Evolutionary conservation across 1,284 basidiomycete genomes (phyloP).

Genomic region (Ceratobasidium sp.): DNA sequence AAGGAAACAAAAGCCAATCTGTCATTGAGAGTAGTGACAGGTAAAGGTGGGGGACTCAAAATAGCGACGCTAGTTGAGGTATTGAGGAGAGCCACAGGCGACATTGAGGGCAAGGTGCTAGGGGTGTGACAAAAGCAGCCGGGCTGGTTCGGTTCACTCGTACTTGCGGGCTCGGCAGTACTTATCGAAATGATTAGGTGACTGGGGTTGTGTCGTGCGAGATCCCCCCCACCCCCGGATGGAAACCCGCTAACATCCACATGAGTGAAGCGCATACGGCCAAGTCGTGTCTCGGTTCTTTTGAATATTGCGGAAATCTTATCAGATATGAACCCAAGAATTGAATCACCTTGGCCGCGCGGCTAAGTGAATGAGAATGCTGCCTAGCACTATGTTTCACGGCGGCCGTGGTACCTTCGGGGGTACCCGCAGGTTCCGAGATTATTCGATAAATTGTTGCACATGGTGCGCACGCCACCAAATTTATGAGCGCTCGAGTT

Average conservation of each 20-base stretch:
- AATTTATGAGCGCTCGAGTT: no score
- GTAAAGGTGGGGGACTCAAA: no score
- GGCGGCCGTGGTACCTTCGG: neutral
- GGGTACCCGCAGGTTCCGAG: neutral
- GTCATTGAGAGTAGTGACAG: neutral
- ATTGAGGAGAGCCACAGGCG: neutral
- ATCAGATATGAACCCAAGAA: neutral
- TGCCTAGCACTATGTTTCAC: neutral
- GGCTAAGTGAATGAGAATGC: neutral
- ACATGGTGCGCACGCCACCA: neutral
- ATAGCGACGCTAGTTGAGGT: neutral
- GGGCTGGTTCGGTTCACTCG: neutral
- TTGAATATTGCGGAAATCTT: neutral
- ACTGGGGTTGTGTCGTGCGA: neutral
- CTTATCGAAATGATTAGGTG: neutral
- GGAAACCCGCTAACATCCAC: neutral
- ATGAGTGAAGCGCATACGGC: neutral
- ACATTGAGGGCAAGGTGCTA: neutral
- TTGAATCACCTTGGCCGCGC: neutral
- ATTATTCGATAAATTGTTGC: neutral
- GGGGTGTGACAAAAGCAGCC: neutral
- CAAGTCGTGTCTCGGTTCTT: neutral
- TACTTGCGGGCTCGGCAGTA: neutral
- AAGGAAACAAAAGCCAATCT: slow-evolving; percentile 24
- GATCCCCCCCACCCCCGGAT: neutral